A percentile compares a stretch with the other conserved stretches of the same genome.
Evolutionary conservation across 2,329 filamentous ascomycete genomes (phyloP).

Genomic region (Mycocentrospora acerina): DNA sequence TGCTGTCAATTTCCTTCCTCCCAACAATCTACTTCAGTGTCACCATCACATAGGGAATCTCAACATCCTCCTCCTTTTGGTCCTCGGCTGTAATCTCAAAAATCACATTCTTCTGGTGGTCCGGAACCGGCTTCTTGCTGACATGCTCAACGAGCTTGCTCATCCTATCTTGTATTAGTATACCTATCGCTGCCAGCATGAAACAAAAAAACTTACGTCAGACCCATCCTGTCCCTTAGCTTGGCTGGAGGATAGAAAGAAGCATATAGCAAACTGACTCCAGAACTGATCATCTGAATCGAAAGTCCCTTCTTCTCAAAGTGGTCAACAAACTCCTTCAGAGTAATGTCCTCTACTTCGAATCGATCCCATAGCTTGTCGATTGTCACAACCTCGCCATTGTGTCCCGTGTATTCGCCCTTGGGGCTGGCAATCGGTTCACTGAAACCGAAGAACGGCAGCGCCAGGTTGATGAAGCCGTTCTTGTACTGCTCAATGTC

Average conservation of each 20-base stretch:
- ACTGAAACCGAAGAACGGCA: slow-evolving; percentile 98
- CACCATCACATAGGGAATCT: slow-evolving; percentile 95
- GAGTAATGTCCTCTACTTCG: slow-evolving; percentile 81
- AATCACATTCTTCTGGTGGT: slow-evolving; percentile 92
- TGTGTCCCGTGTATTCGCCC: slow-evolving; percentile 78
- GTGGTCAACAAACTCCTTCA: slow-evolving; percentile 78
- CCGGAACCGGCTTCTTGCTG: slow-evolving; percentile 87
- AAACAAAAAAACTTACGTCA: slow-evolving; percentile 59
- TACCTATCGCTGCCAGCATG: background rate
- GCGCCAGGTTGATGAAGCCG: slow-evolving; percentile 91
- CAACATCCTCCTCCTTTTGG: slow-evolving; percentile 84
- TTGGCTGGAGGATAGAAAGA: slow-evolving; percentile 84
- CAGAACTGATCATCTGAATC: slow-evolving; percentile 95
- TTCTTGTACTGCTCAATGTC: slow-evolving; percentile 99
- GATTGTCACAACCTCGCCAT: slow-evolving; percentile 71
- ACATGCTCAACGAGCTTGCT: slow-evolving; percentile 85
- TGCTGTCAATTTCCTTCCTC: background rate
- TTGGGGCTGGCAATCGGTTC: slow-evolving; percentile 94
- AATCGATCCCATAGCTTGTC: slow-evolving; percentile 99
- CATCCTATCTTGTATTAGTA: slow-evolving; percentile 59
- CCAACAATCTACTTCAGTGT: slow-evolving; percentile 57
- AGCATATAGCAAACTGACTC: slow-evolving; percentile 90
- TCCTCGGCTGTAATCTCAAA: slow-evolving; percentile 94
- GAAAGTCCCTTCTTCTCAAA: slow-evolving; percentile 78
- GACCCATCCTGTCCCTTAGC: slow-evolving; percentile 75